These are phyloP conservation scores for Collybia sordida DNA, from an alignment of 768 basidiomycete species.

Conservation along the genomic window DNA sequence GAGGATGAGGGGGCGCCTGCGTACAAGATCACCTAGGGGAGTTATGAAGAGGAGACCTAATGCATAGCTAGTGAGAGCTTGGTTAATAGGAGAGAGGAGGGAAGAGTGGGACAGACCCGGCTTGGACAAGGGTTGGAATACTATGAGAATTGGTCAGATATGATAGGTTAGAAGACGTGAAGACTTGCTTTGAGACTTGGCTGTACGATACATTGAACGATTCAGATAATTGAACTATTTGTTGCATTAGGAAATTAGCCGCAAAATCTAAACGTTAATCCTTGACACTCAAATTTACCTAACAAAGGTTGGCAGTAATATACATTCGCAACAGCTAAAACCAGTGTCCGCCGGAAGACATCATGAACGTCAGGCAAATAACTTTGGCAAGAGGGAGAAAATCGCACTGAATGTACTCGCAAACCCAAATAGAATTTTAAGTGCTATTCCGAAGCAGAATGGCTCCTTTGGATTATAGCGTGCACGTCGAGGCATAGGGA, in stretches of 20 bases:
- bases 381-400: not conserved
- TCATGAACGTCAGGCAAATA: not conserved
- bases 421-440: constrained; percentile 62
- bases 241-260: not conserved
- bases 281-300: constrained; percentile 39
- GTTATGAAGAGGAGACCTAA: constrained; percentile 69
- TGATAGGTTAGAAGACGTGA: constrained; percentile 19
- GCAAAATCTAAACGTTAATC: not conserved
- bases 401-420: constrained; percentile 53
- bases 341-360: too few species aligned
- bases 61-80: constrained; percentile 52
- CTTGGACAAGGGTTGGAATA: constrained; percentile 64
- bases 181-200: constrained; percentile 33
- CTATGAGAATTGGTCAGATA: constrained; percentile 21
- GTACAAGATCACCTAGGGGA: constrained; percentile 79
- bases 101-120: constrained; percentile 41
- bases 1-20: constrained; percentile 69
- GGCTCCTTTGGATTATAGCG: constrained; percentile 51
- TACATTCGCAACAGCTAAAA: constrained; percentile 60
- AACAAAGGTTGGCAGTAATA: constrained; percentile 82
- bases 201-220: constrained; percentile 31
- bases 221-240: constrained; percentile 38
- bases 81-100: not conserved
- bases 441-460: constrained; percentile 48
- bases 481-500: constrained; percentile 60